Base-by-base conservation (phyloP, 768 basidiomycete species). In the Coprinellus micaceus region DNA sequence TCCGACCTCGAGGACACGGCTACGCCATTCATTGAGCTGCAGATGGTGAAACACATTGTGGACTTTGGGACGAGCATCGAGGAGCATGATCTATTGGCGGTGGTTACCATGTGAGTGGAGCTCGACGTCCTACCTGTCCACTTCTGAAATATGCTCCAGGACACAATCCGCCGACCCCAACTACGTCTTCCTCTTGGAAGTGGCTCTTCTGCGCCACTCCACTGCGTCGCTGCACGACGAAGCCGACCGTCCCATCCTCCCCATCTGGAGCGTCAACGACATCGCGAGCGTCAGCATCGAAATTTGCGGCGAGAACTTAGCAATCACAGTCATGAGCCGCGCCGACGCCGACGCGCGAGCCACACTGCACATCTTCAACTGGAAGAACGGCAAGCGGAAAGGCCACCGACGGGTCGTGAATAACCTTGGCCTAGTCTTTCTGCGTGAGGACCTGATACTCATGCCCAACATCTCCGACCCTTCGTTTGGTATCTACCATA, bases 51-150 rank as follows among this genome's bases (percentile, higher is more conserved):
- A 21, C 33, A 58, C 3, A 56, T 63, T 45, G 51, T 63, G 5
- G 62, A 65, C 50, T 63, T 65, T 43, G 64, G 60, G 28, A 63
- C 60, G 19, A 49, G 58, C 29, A 58, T 65, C 22, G 64, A 65
- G 43, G 62, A 65, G 54, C 58, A 65, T 37, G 64, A 65, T 33
- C 44, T 65, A 3, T 17, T 63, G 12, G 64, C 61, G 11, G 36
- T 56, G 6, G 61, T 65, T 13, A 52, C 53, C 19, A 50, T 52
- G 63, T 62, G 30, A 12, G 61, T 60, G 22, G 3, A 12, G 17
- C 30, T 40, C 39, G n/a, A n/a, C n/a, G n/a, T n/a, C 1, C 0
- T 39, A 11, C 7, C 43, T 37, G n/a, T 29, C 33, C 33, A 6
- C 24, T 37, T 25, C 26, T 43, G 21, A 53, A 24, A 13, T 26